A percentile compares a stretch with the other conserved stretches of the same genome.
Evolutionary conservation across 768 basidiomycete genomes (phyloP).

Genomic region (Ramaria rubella): DNA sequence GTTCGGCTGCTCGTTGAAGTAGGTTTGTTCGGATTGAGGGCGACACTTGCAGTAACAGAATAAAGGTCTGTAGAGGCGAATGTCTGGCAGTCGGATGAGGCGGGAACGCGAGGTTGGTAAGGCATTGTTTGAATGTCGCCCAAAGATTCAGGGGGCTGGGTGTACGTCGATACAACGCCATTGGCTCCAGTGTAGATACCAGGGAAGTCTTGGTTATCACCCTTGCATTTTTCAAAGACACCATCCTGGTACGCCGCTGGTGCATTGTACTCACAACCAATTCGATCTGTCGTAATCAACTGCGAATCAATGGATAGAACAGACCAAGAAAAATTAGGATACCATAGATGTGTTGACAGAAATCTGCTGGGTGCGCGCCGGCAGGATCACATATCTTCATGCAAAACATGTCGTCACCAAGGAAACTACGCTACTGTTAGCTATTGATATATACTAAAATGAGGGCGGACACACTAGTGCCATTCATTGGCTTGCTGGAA

Average conservation of each 20-base stretch:
- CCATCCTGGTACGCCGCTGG: constrained; percentile 55
- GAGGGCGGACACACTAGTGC: constrained; percentile 44
- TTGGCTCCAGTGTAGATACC: constrained; percentile 39
- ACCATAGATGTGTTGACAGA: constrained; percentile 60
- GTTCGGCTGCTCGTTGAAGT: neutral
- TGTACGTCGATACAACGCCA: constrained; percentile 37
- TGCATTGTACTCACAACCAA: constrained; percentile 69
- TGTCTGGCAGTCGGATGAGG: constrained; percentile 40
- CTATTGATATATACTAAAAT: neutral
- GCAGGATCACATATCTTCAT: constrained; percentile 65
- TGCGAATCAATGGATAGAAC: neutral
- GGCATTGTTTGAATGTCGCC: constrained; percentile 40
- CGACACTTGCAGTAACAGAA: constrained; percentile 5
- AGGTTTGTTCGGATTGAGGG: neutral
- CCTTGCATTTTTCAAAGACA: constrained; percentile 57
- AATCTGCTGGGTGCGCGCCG: constrained; percentile 40
- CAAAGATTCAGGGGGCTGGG: constrained; percentile 42
- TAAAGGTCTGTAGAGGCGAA: constrained; percentile 33
- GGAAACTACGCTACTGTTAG: constrained; percentile 45
- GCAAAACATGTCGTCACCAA: constrained; percentile 60
- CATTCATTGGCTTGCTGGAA: constrained; percentile 58
- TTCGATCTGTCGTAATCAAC: constrained; percentile 42
- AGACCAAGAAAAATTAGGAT: neutral
- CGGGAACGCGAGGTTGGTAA: constrained; percentile 33
- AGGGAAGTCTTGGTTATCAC: constrained; percentile 56